A percentile compares a stretch with the other conserved stretches of the same genome.
phyloP scores from a whole-genome alignment of 2,329 filamentous ascomycete genomes.

The Dactylellina cionopaga region DNA sequence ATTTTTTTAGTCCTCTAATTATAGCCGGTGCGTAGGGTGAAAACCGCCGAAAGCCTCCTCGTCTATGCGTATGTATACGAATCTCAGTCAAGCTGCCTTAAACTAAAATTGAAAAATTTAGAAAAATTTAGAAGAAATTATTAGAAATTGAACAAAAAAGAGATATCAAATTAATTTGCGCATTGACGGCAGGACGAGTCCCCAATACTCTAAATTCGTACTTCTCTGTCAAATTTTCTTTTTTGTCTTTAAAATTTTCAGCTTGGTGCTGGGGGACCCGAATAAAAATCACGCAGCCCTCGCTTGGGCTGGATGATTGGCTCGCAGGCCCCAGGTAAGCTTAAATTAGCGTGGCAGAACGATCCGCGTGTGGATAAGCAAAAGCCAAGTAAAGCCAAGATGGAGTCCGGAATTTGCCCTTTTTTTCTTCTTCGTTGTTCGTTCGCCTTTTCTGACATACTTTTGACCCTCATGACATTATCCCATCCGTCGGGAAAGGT shows the following conservation, averaged over 20 bases:
- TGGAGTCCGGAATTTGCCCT: constrained; percentile 50
- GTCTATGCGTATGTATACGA: no score
- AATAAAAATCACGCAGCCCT: constrained; percentile 51
- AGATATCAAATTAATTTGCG: constrained; percentile 38
- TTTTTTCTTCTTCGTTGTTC: not conserved
- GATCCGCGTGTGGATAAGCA: constrained; percentile 48
- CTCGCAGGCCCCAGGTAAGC: constrained; percentile 51
- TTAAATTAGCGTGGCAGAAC: constrained; percentile 52
- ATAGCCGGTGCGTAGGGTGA: no score
- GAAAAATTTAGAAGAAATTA: not conserved
- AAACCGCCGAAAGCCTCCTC: no score
- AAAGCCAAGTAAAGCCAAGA: constrained; percentile 44
- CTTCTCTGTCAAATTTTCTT: not conserved
- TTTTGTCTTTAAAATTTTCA: constrained; percentile 10
- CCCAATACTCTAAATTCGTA: not conserved
- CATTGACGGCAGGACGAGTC: constrained; percentile 11
- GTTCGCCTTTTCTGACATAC: not conserved
- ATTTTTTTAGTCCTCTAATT: no score
- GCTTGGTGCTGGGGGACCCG: constrained; percentile 27
- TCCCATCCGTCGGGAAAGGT: not conserved
- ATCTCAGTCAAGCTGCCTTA: not conserved
- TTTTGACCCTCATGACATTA: not conserved
- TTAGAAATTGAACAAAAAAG: no score
- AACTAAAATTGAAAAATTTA: not conserved
- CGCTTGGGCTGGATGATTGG: constrained; percentile 52